A percentile compares a stretch with the other conserved stretches of the same genome.
phyloP scores from a whole-genome alignment of 2,329 filamentous ascomycete species.

The Rugonectria rugulosa region DNA sequence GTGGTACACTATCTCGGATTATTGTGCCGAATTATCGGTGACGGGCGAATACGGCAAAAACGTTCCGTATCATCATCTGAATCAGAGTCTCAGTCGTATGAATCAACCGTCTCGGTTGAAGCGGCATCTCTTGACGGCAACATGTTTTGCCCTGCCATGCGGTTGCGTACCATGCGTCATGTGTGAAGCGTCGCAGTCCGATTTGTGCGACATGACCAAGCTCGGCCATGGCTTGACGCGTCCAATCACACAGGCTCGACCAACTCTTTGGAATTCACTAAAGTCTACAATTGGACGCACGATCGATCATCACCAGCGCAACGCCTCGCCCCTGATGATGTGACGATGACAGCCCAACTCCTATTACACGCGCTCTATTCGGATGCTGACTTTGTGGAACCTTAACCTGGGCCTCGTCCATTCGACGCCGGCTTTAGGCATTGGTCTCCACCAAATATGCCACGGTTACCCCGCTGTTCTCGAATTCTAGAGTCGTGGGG shows the following conservation, averaged over 20 bases:
- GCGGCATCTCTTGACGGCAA: conserved; percentile 12
- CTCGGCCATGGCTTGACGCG: background rate
- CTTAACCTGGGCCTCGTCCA: conserved; percentile 20
- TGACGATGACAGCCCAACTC: background rate
- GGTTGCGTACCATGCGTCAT: conserved; percentile 19
- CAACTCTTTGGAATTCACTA: no score
- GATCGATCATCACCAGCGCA: background rate
- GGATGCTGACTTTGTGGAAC: conserved; percentile 27
- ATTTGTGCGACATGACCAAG: background rate
- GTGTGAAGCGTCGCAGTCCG: background rate
- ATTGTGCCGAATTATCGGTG: conserved; percentile 3
- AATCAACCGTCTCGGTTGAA: conserved; percentile 22
- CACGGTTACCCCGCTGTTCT: conserved; percentile 39
- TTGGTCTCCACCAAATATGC: conserved; percentile 34
- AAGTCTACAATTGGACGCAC: background rate
- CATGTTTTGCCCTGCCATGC: conserved; percentile 8
- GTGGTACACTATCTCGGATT: conserved; percentile 7
- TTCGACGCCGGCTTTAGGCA: conserved; percentile 25
- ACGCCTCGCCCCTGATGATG: background rate
- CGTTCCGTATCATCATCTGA: conserved; percentile 3
- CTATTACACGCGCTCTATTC: background rate
- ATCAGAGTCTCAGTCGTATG: conserved; percentile 13
- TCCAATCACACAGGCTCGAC: no score
- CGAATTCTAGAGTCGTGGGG: conserved; percentile 37
- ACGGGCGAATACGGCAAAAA: background rate